Evolutionary conservation across 495 filamentous ascomycete genomes (phyloP).

Genomic region (Clavariopsis aquatica): DNA sequence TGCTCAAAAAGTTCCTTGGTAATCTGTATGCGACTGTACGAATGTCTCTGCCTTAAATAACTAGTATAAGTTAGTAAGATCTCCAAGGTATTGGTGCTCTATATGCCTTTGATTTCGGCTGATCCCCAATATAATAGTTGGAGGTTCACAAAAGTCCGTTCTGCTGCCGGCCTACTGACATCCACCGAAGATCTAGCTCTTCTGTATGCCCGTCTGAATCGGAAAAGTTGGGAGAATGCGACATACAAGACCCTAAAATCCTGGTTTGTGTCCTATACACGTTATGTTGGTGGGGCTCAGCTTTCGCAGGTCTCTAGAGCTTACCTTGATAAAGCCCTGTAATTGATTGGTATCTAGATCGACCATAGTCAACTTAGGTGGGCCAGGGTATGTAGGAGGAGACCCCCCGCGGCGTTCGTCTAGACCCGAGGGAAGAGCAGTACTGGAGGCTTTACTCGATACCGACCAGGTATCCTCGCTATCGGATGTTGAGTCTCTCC

Average conservation of each 20-base stretch:
- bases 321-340: slow-evolving; percentile 1
- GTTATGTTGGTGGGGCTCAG: neutral
- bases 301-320: neutral
- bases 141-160: too few species aligned
- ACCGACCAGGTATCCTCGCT: slow-evolving; percentile 12
- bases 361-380: slow-evolving; percentile 8
- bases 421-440: slow-evolving; percentile 12
- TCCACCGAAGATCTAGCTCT: too few species aligned
- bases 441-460: slow-evolving; percentile 18
- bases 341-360: slow-evolving; percentile 3
- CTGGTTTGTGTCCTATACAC: neutral
- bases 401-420: slow-evolving; percentile 11
- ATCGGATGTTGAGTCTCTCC: neutral
- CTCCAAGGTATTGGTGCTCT: neutral
- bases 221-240: neutral
- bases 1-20: slow-evolving; percentile 22
- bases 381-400: slow-evolving; percentile 18
- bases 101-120: too few species aligned
- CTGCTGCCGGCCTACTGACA: too few species aligned
- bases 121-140: too few species aligned
- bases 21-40: slow-evolving; percentile 16
- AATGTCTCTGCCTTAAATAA: slow-evolving; percentile 18
- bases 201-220: too few species aligned
- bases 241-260: slow-evolving; percentile 22
- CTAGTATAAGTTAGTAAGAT: neutral